Conservation (phyloP, 139 green algal species). For the Coccomyxa sp. region DNA sequence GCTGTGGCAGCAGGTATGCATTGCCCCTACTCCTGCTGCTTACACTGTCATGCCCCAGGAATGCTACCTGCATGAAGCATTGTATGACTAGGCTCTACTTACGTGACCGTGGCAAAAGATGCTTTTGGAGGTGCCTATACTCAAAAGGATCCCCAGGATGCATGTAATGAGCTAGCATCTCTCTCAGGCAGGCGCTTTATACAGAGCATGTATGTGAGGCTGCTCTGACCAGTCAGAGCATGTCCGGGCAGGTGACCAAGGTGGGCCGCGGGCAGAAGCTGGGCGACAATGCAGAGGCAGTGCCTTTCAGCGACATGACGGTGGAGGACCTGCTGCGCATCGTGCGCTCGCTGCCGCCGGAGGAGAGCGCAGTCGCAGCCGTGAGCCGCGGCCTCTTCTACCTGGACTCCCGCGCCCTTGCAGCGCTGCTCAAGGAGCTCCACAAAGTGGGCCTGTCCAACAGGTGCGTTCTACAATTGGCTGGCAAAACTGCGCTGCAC, state of each 20-base stretch:
- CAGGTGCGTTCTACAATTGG: neutral
- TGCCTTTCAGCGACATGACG: slow-evolving; percentile 33
- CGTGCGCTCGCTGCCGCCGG: slow-evolving; percentile 46
- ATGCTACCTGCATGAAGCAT: no score
- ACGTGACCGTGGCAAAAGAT: no score
- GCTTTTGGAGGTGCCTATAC: no score
- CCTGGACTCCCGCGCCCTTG: slow-evolving; percentile 68
- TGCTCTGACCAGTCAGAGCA: neutral
- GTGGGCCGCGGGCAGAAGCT: slow-evolving; percentile 41
- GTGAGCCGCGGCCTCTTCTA: slow-evolving; percentile 61
- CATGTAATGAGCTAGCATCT: no score
- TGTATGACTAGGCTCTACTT: no score
- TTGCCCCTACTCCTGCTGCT: no score
- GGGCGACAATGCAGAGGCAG: slow-evolving; percentile 16
- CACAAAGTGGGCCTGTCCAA: slow-evolving; percentile 7
- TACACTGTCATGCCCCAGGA: no score
- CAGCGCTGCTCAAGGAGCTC: slow-evolving; percentile 71
- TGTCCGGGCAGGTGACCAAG: slow-evolving; percentile 29
- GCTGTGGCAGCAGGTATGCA: slow-evolving; percentile 23
- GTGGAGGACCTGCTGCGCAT: slow-evolving; percentile 62
- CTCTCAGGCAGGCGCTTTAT: no score
- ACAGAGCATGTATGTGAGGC: no score
- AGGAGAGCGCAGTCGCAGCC: slow-evolving; percentile 39
- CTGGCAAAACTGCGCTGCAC: neutral
- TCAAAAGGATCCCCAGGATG: neutral